These are phyloP conservation scores for Elymus sibiricus DNA, from an alignment of 176 grass and related monocot species.

Conservation along the genomic window DNA sequence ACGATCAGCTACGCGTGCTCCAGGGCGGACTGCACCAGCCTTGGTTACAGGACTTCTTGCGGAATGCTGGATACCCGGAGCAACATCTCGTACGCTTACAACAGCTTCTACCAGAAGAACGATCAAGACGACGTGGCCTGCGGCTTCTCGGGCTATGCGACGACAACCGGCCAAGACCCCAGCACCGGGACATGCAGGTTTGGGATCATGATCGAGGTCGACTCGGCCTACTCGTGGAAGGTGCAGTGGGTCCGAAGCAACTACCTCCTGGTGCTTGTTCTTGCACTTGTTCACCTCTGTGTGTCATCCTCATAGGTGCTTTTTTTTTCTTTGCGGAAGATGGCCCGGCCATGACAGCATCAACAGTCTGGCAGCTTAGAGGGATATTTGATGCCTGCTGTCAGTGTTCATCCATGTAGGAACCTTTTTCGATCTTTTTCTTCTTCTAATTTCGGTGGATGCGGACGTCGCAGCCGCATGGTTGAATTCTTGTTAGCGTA, in stretches of 20 bases:
- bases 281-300: constrained; percentile 40
- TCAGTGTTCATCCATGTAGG: constrained; percentile 50
- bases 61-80: constrained; percentile 62
- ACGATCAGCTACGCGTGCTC: constrained; percentile 75
- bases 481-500: constrained; percentile 29
- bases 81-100: constrained; percentile 91
- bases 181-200: constrained; percentile 85
- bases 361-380: constrained; percentile 28
- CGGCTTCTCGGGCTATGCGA: constrained; percentile 72
- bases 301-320: constrained; percentile 28
- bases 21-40: constrained; percentile 86
- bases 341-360: constrained; percentile 1
- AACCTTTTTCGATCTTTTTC: neutral
- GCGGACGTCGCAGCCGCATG: neutral
- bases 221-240: constrained; percentile 61
- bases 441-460: neutral
- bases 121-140: constrained; percentile 95
- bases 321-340: neutral
- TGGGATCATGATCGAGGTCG: constrained; percentile 80
- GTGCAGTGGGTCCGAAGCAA: neutral
- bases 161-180: constrained; percentile 69
- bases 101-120: constrained; percentile 94
- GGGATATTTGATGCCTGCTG: constrained; percentile 45
- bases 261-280: constrained; percentile 28
- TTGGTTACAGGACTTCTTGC: constrained; percentile 88